Evolutionary conservation across 768 basidiomycete species (phyloP).

Genomic region (Mycena chlorophos): DNA sequence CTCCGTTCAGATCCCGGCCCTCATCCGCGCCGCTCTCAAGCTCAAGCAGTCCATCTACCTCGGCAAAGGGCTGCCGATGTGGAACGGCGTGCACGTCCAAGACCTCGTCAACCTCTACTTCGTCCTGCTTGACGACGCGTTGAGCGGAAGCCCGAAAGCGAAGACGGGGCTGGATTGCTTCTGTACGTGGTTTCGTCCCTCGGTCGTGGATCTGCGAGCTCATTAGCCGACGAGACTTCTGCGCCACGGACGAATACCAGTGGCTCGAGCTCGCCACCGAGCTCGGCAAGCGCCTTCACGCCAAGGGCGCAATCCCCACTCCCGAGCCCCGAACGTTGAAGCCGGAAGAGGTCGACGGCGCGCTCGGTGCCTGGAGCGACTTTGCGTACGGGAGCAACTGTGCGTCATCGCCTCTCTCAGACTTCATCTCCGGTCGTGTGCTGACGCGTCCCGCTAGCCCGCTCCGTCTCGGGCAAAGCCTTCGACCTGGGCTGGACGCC

Average conservation of each 20-base stretch:
- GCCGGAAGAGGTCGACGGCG: constrained; percentile 10
- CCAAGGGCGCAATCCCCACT: constrained; percentile 13
- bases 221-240: no score
- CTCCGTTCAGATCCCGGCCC: constrained; percentile 22
- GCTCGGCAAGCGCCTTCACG: constrained; percentile 15
- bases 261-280: constrained; percentile 16
- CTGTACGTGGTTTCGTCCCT: no score
- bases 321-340: constrained; percentile 10
- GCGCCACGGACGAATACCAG: constrained; percentile 19
- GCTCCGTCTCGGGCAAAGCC: constrained; percentile 18
- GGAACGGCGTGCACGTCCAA: constrained; percentile 22
- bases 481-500: constrained; percentile 19
- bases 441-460: constrained; percentile 1
- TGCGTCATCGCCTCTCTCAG: no score
- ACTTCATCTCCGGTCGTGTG: no score
- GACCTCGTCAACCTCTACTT: constrained; percentile 27
- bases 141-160: constrained; percentile 16
- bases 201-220: no score
- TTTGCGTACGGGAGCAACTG: constrained; percentile 24
- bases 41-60: constrained; percentile 15
- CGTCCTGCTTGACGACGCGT: constrained; percentile 31
- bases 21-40: constrained; percentile 20
- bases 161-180: constrained; percentile 19
- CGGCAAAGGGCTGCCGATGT: constrained; percentile 16
- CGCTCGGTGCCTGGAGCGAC: constrained; percentile 18